These are phyloP conservation scores for Malassezia caprae DNA, from an alignment of 1,284 basidiomycete species.

Conservation along the genomic window DNA sequence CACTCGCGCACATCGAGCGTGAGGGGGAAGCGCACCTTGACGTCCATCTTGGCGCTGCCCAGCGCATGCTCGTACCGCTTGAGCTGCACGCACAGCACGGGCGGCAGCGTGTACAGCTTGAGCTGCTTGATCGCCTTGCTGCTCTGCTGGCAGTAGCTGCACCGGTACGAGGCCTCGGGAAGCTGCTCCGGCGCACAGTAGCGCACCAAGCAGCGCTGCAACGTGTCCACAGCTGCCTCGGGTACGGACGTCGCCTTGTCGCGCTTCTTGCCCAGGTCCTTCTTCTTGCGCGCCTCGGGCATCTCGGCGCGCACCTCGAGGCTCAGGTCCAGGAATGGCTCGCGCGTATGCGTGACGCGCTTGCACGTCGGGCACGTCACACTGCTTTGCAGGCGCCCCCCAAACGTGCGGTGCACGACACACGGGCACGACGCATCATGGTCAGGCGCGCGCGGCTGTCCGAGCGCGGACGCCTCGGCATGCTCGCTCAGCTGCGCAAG, in stretches of 20 bases:
- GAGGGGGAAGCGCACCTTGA: constrained; percentile 70
- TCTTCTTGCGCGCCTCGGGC: constrained; percentile 15
- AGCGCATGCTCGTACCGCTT: constrained; percentile 90
- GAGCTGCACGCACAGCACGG: constrained; percentile 86
- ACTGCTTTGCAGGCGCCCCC: constrained; percentile 75
- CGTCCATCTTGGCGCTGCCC: constrained; percentile 62
- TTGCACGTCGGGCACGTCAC: constrained; percentile 70
- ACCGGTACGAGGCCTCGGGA: constrained; percentile 52
- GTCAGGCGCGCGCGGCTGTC: constrained; percentile 2
- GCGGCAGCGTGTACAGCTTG: constrained; percentile 72
- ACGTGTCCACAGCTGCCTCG: constrained; percentile 53
- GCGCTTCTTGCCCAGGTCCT: constrained; percentile 17
- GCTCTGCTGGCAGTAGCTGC: constrained; percentile 38
- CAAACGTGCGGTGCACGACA: constrained; percentile 81
- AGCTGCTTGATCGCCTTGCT: constrained; percentile 65
- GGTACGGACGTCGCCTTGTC: constrained; percentile 10
- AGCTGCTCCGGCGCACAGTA: constrained; percentile 42
- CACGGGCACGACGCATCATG: constrained; percentile 60
- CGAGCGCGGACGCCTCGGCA: constrained; percentile 10
- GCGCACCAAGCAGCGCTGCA: constrained; percentile 4
- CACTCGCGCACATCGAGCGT: constrained; percentile 78
- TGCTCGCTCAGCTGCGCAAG: constrained; percentile 27
- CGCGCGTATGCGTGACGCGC: constrained; percentile 66
- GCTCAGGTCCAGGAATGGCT: constrained; percentile 84
- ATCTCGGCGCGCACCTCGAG: constrained; percentile 57